Percentiles rank a stretch among this genome's conserved stretches.
phyloP scores from a whole-genome alignment of 371 early-diverging fungal genomes.

The Zychaea mexicana region DNA sequence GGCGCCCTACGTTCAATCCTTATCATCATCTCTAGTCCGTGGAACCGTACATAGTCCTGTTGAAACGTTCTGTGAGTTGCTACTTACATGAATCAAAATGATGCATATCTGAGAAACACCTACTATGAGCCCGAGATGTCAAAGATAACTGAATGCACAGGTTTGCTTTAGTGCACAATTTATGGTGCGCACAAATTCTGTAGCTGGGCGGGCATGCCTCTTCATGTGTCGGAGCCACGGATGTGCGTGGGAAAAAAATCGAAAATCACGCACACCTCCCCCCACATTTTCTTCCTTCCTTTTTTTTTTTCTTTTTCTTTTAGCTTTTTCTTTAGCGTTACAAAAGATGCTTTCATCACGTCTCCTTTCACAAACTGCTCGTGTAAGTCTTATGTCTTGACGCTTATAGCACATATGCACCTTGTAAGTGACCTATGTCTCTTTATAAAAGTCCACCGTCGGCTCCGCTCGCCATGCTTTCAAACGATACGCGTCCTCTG shows the following conservation, averaged over 20 bases:
- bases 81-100: too few relatives aligned
- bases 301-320: background rate
- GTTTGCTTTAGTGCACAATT: too few relatives aligned
- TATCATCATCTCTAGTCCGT: too few relatives aligned
- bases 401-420: background rate
- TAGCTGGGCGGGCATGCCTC: too few relatives aligned
- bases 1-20: too few relatives aligned
- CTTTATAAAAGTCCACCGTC: background rate
- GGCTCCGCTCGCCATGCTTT: background rate
- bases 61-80: too few relatives aligned
- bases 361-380: background rate
- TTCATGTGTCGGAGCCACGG: background rate
- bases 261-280: background rate
- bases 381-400: background rate
- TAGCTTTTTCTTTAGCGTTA: background rate
- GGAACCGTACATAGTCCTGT: too few relatives aligned
- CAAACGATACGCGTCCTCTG: conserved; percentile 11
- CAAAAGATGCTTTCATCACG: background rate
- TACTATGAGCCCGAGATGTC: too few relatives aligned
- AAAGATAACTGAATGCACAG: too few relatives aligned
- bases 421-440: too few relatives aligned
- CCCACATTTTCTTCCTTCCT: background rate
- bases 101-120: too few relatives aligned
- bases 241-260: background rate
- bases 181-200: too few relatives aligned